Conservation (phyloP, 495 filamentous ascomycete genomes). For the Pyronema domesticum region DNA sequence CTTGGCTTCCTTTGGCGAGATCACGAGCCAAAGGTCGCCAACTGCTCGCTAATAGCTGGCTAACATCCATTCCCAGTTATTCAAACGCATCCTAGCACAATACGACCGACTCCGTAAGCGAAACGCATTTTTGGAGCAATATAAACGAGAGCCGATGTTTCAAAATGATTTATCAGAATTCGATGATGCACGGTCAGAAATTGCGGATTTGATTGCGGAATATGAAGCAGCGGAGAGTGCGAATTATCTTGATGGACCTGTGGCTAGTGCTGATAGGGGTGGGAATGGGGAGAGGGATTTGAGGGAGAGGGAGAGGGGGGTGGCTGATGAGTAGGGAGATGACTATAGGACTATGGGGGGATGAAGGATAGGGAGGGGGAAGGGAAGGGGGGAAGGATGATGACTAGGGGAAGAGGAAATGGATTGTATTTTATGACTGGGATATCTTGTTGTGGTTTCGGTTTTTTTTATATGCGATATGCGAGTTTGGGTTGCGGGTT, state of each 20-base stretch:
- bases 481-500: no score
- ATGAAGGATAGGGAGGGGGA: no score
- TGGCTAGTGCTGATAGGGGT: conserved; percentile 10
- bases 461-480: no score
- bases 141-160: conserved; percentile 88
- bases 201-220: conserved; percentile 71
- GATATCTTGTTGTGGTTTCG: no score
- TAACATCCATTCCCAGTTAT: conserved; percentile 34
- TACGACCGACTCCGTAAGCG: conserved; percentile 88
- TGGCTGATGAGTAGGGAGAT: no score
- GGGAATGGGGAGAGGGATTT: not conserved
- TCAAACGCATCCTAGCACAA: conserved; percentile 77
- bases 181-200: conserved; percentile 79
- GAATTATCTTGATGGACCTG: conserved; percentile 56
- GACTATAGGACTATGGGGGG: no score
- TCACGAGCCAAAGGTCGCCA: conserved; percentile 7
- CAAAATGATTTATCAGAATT: conserved; percentile 82
- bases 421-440: no score
- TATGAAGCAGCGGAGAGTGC: conserved; percentile 89
- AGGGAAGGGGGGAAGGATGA: no score
- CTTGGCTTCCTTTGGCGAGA: not conserved
- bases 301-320: no score
- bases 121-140: conserved; percentile 87
- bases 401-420: no score
- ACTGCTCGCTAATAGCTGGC: not conserved